Percentiles rank a stretch among this genome's conserved stretches.
Conservation (phyloP, 2,329 filamentous ascomycete genomes). For the Colletotrichum godetiae region DNA sequence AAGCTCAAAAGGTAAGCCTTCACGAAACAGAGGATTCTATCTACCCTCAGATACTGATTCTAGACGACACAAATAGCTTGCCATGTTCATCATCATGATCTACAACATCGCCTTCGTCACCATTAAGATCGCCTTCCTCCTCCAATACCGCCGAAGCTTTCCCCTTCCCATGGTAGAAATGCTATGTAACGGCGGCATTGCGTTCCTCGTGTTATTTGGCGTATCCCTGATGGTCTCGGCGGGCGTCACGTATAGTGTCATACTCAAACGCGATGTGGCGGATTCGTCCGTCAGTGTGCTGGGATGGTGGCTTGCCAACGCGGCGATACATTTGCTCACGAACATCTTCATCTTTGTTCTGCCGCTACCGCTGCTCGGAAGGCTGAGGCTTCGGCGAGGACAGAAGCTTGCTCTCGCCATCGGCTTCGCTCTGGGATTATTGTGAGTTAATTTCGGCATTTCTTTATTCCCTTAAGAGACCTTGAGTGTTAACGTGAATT, state of each 20-base stretch:
- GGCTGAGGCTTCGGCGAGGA: slow-evolving; percentile 14
- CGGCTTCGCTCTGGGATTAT: slow-evolving; percentile 32
- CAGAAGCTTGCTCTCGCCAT: slow-evolving; percentile 31
- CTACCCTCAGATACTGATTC: not conserved
- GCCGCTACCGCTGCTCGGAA: slow-evolving; percentile 29
- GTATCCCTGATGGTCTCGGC: slow-evolving; percentile 23
- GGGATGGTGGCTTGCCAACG: slow-evolving; percentile 30
- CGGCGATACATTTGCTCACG: slow-evolving; percentile 33
- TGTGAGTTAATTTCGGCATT: slow-evolving; percentile 16
- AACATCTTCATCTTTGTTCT: slow-evolving; percentile 36
- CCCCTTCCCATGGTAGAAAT: slow-evolving; percentile 23
- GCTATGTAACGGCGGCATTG: slow-evolving; percentile 32
- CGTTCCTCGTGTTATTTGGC: slow-evolving; percentile 30
- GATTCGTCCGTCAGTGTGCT: slow-evolving; percentile 19
- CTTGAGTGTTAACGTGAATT: not conserved
- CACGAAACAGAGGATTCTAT: not conserved
- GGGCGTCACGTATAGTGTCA: slow-evolving; percentile 1
- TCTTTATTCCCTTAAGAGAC: not conserved
- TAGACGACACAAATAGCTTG: slow-evolving; percentile 38
- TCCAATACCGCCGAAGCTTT: slow-evolving; percentile 51
- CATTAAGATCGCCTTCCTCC: slow-evolving; percentile 49
- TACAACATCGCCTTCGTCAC: slow-evolving; percentile 45
- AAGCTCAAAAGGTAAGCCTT: slow-evolving; percentile 18
- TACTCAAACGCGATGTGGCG: not conserved
- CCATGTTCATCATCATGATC: slow-evolving; percentile 41